Base-by-base conservation (phyloP, 163 green algal species). In the Coccomyxa subellipsoidea region DNA sequence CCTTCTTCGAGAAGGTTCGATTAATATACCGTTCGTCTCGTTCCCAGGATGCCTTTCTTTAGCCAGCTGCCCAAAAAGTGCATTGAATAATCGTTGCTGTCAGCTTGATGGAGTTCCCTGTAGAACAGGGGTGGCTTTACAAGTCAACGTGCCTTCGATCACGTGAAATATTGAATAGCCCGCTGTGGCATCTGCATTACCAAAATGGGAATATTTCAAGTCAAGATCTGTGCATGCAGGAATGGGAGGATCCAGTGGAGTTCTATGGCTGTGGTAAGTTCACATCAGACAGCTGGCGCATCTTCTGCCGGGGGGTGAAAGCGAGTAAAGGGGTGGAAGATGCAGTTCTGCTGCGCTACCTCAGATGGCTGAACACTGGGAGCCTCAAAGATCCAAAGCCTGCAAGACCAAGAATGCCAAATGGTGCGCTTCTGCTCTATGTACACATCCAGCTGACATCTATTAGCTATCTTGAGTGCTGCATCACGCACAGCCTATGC, bases 211-310 rank as follows among this genome's bases (percentile, higher is more conserved):
- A n/a, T n/a, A n/a, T n/a, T n/a, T n/a, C 3, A 59, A 18, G 47
- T 27, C 1, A 59, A 59, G 23, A 2, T 77, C 32, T 38, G 4
- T n/a, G 25, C 54, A 85, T 59, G 38, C 76, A 82, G 36, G 80
- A 86, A 53, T 92, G 90, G 90, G 29, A 84, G 34, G 76, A 86
- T 10, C 88, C 89, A 32, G 54, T 38, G 9, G 85, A 92, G 69
- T 92, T 93, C 80, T 83, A 83, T 32, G 87, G 88, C 34, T 92
- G 90, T 66, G 90, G 90, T 38, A 86, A 82, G 71, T 93, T 93
- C 83, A 83, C 87, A 40, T 66, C 81, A 9, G 90, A 92, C 85
- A 86, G 73, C 40, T 93, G 85, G 85, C 79, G 73, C 77, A 90
- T 92, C 54, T 93, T 93, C 75, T 93, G 90, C 84, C 73, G 84